Base-by-base conservation (phyloP, 352 stramenopile genomes). In the Pythium coloratum region DNA sequence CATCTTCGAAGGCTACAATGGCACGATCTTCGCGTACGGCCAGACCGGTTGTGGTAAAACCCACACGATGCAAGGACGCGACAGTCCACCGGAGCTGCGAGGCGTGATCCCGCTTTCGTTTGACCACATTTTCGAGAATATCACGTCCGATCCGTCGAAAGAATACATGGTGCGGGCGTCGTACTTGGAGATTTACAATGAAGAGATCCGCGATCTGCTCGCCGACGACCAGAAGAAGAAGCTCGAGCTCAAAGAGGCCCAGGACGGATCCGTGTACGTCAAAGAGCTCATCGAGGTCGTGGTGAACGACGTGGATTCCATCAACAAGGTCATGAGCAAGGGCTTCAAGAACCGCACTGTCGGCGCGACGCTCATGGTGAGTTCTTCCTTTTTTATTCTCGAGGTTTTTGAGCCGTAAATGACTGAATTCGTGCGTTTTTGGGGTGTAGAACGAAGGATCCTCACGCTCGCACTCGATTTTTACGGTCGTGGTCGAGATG, bases 131-230 rank as follows among this genome's bases (percentile, higher is more conserved):
- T 96, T 96, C 47, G 86, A 96, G 40, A 92, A 82, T 20, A 94
- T 96, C 58, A 79, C 80, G 44, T 74, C 84, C 24, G 84, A 95
- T 44, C 75, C 75, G 9, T 78, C 69, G 6, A 73, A 76, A 10
- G 85, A 95, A 57, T 92, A 95, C 65, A 94, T 92, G 87, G 84
- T 92, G 7, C 81, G 87, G 55, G 87, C 83, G 38, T 97, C 89
- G 51, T 98, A 97, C 72, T 76, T 98, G 24, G 94, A 98, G 69
- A 98, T 98, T 55, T 98, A 98, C 83, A 98, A 98, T 64, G 94
- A 98, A 62, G 89, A 96, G 59, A 97, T 98, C 55, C 81, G 88
- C 24, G 95, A 98, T 69, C 69, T 98, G 16, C 79, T 98, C 10
- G 69, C 57, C 12, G 84, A 97, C 51, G 80, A 90, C 70, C 50